phyloP scores from a whole-genome alignment of 2,329 filamentous ascomycete species.

The Fusarium multiceps region DNA sequence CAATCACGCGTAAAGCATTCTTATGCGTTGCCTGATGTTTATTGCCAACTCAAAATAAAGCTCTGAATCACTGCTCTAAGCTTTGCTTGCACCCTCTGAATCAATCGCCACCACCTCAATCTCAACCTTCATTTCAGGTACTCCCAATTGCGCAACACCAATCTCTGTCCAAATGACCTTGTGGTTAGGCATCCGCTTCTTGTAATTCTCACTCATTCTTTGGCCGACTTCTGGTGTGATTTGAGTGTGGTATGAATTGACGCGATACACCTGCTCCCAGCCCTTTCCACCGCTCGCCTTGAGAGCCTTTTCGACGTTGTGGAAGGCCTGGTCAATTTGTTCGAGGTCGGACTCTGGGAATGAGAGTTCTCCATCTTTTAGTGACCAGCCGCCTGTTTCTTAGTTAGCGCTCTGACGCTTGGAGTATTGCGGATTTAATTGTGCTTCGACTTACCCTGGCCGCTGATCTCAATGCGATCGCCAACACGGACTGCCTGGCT shows the following conservation, averaged over 20 bases:
- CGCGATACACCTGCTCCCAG: constrained; percentile 62
- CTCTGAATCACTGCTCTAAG: neutral
- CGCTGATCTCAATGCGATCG: constrained; percentile 58
- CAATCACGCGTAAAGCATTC: neutral
- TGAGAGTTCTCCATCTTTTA: constrained; percentile 39
- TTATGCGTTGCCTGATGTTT: neutral
- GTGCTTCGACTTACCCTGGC: constrained; percentile 53
- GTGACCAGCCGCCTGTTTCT: constrained; percentile 47
- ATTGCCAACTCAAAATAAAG: neutral
- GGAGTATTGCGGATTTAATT: neutral
- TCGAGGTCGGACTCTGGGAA: constrained; percentile 52
- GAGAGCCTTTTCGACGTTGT: constrained; percentile 63
- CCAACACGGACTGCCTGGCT: constrained; percentile 62
- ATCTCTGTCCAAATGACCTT: constrained; percentile 63
- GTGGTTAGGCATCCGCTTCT: constrained; percentile 62
- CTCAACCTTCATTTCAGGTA: constrained; percentile 64
- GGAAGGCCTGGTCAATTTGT: constrained; percentile 63
- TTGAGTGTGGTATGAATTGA: constrained; percentile 57
- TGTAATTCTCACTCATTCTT: constrained; percentile 58
- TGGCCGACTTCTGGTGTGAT: constrained; percentile 53
- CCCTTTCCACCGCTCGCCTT: constrained; percentile 64
- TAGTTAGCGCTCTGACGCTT: neutral
- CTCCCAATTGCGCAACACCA: constrained; percentile 59
- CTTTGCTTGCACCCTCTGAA: constrained; percentile 9
- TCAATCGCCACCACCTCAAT: constrained; percentile 62